Base-by-base conservation (phyloP, 176 grass and related monocot species). In the Zea mays region DNA sequence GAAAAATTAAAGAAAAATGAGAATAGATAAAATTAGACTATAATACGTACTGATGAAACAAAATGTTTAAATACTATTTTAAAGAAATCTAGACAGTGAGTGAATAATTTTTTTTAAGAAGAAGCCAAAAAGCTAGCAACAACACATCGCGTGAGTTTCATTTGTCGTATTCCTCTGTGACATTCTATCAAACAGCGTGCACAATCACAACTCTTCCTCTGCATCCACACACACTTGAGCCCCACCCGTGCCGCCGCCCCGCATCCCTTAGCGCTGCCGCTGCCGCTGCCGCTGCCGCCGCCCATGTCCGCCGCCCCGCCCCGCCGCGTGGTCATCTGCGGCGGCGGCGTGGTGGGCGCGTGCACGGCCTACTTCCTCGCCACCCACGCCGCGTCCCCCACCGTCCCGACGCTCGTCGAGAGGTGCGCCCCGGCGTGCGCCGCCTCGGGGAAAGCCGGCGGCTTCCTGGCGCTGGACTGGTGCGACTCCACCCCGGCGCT, bases 401-500 rank as follows among this genome's bases (percentile, higher is more conserved):
- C 79, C 12, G 51, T 78, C 5, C 84, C 90, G 21, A 94, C 89
- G 17, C 73, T 94, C 12, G 2, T 98, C 38, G 91, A 98, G 85
- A 84, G 78, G 49, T 94, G 60, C 68, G 62, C 91, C 65, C 85
- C 90, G 5, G 91, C 95, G 14, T 94, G 95, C 82, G 95, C 87
- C 39, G 91, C 95, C 73, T 94, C 91, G 13, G 91, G 95, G 37
- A 98, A 98, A 77, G 91, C 89, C 40, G 91, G 89, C 36, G 89
- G 91, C 6, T 94, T 98, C 84, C 91, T 98, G 41, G 89, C 95
- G 34, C 91, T 98, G 61, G 95, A 94, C 77, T 98, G 95, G 95
- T 88, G 85, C 73, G 95, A 98, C 68, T 84, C 77, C 58, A 84
- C 85, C 13, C 87, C 89, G 4, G 8, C 64, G 47, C 82, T 98